Evolutionary conservation across 1,284 basidiomycete species (phyloP).

Genomic region (Moniliella sp.): DNA sequence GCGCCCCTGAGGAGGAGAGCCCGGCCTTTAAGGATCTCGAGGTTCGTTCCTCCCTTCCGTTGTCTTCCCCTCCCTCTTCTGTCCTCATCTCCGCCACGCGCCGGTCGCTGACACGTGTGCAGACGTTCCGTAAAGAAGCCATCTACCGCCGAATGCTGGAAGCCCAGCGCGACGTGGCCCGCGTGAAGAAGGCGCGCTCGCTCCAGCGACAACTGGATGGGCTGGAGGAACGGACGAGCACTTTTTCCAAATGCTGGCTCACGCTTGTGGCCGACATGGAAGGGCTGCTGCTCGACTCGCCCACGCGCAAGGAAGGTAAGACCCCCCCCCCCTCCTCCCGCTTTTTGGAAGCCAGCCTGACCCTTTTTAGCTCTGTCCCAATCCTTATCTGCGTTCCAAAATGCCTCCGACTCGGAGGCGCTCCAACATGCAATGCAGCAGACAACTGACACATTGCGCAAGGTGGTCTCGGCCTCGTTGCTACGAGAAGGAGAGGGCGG

Average conservation of each 20-base stretch:
- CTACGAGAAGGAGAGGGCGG: background rate
- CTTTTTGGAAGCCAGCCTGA: background rate
- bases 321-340: background rate
- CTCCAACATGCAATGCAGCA: background rate
- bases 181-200: background rate
- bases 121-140: background rate
- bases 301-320: background rate
- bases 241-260: background rate
- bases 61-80: background rate
- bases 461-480: no score
- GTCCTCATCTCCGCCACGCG: no score
- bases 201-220: background rate
- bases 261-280: no score
- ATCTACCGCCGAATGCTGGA: background rate
- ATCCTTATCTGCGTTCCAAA: background rate
- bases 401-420: background rate
- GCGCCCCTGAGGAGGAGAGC: background rate
- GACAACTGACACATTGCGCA: no score
- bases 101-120: no score
- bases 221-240: background rate
- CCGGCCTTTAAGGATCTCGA: background rate
- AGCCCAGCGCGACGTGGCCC: background rate
- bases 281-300: no score
- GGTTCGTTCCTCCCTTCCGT: background rate
- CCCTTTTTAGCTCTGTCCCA: background rate